Evolutionary conservation across 148 eudicot species (phyloP), one percentile per base, ranked within the genome.

Genomic region (Chenopodium berlandieri): DNA sequence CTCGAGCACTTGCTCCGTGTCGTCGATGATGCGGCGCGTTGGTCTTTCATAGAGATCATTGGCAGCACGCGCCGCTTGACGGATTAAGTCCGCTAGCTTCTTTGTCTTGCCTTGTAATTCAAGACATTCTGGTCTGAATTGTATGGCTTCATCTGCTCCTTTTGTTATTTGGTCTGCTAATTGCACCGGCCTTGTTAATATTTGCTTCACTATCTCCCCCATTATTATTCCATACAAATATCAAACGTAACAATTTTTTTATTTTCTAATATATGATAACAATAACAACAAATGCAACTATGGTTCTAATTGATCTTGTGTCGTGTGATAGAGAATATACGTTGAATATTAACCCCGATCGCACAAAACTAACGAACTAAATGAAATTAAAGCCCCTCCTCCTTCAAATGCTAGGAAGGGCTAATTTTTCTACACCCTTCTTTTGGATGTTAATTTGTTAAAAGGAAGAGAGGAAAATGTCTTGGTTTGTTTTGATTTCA

Each of bases 1-100:
- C 14, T 92, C 97, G 0, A 93, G 87, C 77, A 86, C 91, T 8
- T 90, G 92, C 54, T 88, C 89, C 3, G 97, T 92, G 76, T 93
- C 92, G 62, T 90, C 93, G 69, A 92, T 90, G 79, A 93, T 93
- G 7, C 95, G 91, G 27, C 97, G 90, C 0, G 97, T 90, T 13
- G 95, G 97, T 0, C 95, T 92, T 72, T 93, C 97, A 72, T 92
- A 93, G 8, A 93, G 86, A 79, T 93, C 92, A 75, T 78, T 90
- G 78, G 88, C 85, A 5, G 91, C 88, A 1, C 95, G 95, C 2
- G 95, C 95, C 22, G 92, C 95, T 66, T 88, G 92, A 0, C 97
- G 91, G 56, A 93, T 89, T 32, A 90, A 90, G 20, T 74, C 90
- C n/a, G 87, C 94, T 11, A 93, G 90, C 56, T 86, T 89, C 50